Evolutionary conservation across 75 land plant species (phyloP).

Genomic region (Gnetum montanum): DNA sequence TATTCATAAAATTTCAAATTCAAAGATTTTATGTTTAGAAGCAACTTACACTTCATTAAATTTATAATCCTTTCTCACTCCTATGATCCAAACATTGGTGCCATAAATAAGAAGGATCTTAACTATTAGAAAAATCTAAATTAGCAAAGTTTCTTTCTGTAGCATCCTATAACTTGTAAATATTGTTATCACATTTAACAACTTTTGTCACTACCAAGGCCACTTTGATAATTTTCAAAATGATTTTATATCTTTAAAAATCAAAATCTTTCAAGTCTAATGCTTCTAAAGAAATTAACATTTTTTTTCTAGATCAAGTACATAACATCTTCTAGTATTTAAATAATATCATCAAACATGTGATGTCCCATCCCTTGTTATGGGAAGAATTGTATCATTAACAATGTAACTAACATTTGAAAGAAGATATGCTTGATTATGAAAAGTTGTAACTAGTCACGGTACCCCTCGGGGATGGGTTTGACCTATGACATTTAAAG

Average conservation of each 20-base stretch:
- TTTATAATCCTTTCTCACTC: conserved; percentile 3
- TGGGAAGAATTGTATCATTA: too few species aligned
- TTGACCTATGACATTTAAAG: too few species aligned
- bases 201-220: neutral
- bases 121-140: neutral
- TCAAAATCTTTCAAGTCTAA: neutral
- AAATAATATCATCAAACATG: neutral
- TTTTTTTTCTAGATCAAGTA: neutral
- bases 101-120: conserved; percentile 1
- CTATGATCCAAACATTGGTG: conserved; percentile 12
- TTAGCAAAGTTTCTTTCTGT: neutral
- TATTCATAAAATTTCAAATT: neutral
- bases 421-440: too few species aligned
- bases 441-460: too few species aligned
- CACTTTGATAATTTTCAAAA: neutral
- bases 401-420: too few species aligned
- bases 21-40: conserved; percentile 1
- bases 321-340: neutral
- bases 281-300: neutral
- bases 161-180: neutral
- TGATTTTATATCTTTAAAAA: neutral
- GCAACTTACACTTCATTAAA: neutral
- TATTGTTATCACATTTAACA: neutral
- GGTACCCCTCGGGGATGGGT: too few species aligned
- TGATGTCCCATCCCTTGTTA: too few species aligned